Evolutionary conservation across 2,329 filamentous ascomycete species (phyloP), one percentile per base, ranked within the genome.

Genomic region (Aspergillus proliferans): DNA sequence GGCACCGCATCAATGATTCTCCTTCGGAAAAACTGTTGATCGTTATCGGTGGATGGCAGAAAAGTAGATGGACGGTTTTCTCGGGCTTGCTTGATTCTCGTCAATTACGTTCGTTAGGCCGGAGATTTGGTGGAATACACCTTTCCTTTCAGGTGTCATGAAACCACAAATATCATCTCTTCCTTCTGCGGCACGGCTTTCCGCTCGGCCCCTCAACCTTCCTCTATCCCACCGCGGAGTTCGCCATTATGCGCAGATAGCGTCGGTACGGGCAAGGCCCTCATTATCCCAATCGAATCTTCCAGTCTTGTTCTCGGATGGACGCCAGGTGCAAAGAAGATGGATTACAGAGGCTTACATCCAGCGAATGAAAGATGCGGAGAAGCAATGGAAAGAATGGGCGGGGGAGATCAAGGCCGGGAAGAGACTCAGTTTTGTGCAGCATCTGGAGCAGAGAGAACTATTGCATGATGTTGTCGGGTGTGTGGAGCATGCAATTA

Each of bases 401-500:
- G 72, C 72, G 6, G 47, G 68, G 47, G 68, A 74, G 47, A 76
- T 76, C 50, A 65, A 69, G 50, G 62, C 54, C 15, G 74, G 74
- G 8, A 66, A 68, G 48, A 65, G 68, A 50, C 69, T 73, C 55
- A 71, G 64, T 49, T 74, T 77, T 53, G 58, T 70, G 18, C 58
- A 66, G 43, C 63, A 72, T 33, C 57, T 77, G 24, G 73, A 77
- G 52, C 71, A 75, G 50, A 64, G 75, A 55, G 72, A 70, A 0
- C 60, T 73, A 26, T 50, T 77, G 42, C 69, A 77, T 54, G 67
- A 73, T 57, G 67, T 75, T 49, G 70, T 75, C 34, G 75, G 75
- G 71, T 74, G 57, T 19, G 69, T 53, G 5, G 8, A 19, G 41
- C n/a, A 1, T 6, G 19, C 6, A 1, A 12, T 7, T 4, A 30